Conservation (phyloP, 2,329 filamentous ascomycete species). For the Ascocoryne sarcoides region DNA sequence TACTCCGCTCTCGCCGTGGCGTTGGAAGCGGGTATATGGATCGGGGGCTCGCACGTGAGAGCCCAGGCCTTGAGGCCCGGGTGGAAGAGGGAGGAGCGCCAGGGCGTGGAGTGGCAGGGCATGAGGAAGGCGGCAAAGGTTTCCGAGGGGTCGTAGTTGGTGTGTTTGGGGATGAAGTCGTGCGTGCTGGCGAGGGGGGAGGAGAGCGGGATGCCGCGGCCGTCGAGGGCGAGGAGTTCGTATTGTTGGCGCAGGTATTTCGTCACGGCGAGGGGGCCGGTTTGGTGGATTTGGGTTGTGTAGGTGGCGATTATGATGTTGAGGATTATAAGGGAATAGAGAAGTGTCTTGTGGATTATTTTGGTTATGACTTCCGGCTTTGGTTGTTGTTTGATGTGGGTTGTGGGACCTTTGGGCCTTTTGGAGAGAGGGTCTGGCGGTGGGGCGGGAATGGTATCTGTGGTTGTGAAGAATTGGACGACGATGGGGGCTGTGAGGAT, state of each 20-base stretch:
- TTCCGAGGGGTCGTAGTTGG: conserved; percentile 7
- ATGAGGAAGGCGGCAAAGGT: conserved; percentile 75
- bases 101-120: conserved; percentile 93
- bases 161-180: conserved; percentile 6
- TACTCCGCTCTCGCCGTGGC: conserved; percentile 57
- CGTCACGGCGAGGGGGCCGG: conserved; percentile 68
- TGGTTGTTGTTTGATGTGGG: conserved; percentile 14
- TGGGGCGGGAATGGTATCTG: conserved; percentile 13
- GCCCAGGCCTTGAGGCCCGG: conserved; percentile 71
- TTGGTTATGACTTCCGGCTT: conserved; percentile 9
- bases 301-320: conserved; percentile 70
- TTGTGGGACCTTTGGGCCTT: not conserved
- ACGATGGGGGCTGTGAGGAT: conserved; percentile 65
- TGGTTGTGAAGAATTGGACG: conserved; percentile 49
- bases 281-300: conserved; percentile 68
- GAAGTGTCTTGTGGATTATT: conserved; percentile 40
- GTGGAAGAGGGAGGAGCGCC: conserved; percentile 80
- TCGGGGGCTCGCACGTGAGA: conserved; percentile 80
- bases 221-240: conserved; percentile 44
- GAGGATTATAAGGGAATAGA: conserved; percentile 48
- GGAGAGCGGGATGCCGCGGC: conserved; percentile 27
- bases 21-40: conserved; percentile 49
- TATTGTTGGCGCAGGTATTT: conserved; percentile 68
- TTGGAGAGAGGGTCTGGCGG: conserved; percentile 18
- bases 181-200: conserved; percentile 11